Base-by-base conservation (phyloP, 2,329 filamentous ascomycete species). In the Fusarium nygamai region DNA sequence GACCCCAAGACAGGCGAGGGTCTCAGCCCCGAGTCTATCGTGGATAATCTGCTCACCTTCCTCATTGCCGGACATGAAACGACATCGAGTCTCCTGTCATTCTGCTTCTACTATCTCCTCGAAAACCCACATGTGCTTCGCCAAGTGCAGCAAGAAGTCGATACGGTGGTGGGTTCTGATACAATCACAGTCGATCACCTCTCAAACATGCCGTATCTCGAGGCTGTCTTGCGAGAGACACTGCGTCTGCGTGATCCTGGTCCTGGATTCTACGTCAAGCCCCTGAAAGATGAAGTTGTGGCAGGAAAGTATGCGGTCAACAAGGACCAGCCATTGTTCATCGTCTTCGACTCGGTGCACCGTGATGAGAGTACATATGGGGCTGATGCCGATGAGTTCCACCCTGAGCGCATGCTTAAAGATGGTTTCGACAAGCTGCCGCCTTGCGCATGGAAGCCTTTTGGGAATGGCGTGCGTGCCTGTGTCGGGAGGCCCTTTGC, bases 11-110 rank as follows among this genome's bases (percentile, higher is more conserved):
- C 92, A 8, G 91, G 92, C 20, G 84, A 91, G 74, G 86, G 86
- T 19, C 83, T 94, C 74, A 87, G 84, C 3, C 90, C 93, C 68
- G 84, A 87, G 13, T 88, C 85, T 53, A 92, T 94, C 71, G 86
- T 89, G 19, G 86, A 92, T 78, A 93, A 94, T 72, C 89, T 94
- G 82, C 90, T 92, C 65, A 94, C 92, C 0, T 94, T 94, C 72
- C 81, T 94, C 17, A 90, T 92, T 76, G 91, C 91, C 47, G 91
- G 91, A 7, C 92, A 93, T 72, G 92, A 94, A 75, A 94, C 93
- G 0, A 92, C 92, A 0, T 89, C 90, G 4, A 91, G 91, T 6
- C 81, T 92, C n/a, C 80, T 94, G 22, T 88, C 90, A 0, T 94
- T 93, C 77, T 82, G 87, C 0, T 88, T 93, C 54, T 92, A 91